Evolutionary conservation across 306 rosid species (phyloP), one percentile per base, ranked within the genome.

Genomic region (Amphicarpaea edgeworthii): DNA sequence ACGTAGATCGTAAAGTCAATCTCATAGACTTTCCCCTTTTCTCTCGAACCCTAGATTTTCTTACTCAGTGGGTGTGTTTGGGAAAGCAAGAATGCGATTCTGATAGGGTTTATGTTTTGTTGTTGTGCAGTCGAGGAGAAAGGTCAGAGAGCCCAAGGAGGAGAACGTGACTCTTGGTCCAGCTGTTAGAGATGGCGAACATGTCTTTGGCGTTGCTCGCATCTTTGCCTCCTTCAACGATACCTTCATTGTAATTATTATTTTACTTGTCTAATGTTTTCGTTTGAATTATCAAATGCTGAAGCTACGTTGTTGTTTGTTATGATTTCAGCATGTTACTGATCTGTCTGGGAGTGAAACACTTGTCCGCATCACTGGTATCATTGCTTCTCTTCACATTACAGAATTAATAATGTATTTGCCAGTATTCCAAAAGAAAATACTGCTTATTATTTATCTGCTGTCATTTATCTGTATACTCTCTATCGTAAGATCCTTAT

Each of bases 261-360:
- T 51, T 26, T 1, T 10, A 1, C 3, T 3, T 28, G 10, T 45
- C 17, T 59, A 0, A 1, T 4, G 28, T 15, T 11, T 12, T 46
- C 0, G 7, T 63, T 53, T 80, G 0, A 16, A 24, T 59, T 14
- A 2, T 17, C 12, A 15, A 19, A 65, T 15, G 37, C 50, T 65
- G 6, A 14, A 34, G 8, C 30, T 7, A 34, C 11, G 15, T 8
- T 5, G 61, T 58, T 71, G 5, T 1, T 46, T 49, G 64, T 0
- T 32, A 4, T 60, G 30, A 55, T 72, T 70, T 55, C 87, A 93
- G 98, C 98, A 91, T 72, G 97, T 89, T 14, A 93, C 98, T 47
- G 98, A 93, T 87, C 57, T 93, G 75, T 93, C 98, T 68, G 98
- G 98, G 15, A 80, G 97, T 40, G 98, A 93, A 84, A 93, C 98